A percentile compares a stretch with the other conserved stretches of the same genome.
These are phyloP conservation scores for Mimosa bimucronata DNA, from an alignment of 306 rosid genomes.

Conservation along the genomic window DNA sequence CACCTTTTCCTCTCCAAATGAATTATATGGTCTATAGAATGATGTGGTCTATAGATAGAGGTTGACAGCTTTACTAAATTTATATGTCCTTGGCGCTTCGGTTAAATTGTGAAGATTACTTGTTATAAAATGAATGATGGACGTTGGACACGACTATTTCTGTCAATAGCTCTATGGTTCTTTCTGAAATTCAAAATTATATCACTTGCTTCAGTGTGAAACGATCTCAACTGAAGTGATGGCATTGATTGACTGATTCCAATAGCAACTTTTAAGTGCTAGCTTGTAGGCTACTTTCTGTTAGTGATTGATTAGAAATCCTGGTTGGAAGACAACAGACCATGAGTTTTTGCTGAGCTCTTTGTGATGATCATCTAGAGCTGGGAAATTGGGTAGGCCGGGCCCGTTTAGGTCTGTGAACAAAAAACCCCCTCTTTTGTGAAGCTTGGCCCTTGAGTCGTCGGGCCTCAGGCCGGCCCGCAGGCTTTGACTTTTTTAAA, in stretches of 20 bases:
- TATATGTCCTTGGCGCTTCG: neutral
- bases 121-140: neutral
- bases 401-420: no score
- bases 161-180: neutral
- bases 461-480: no score
- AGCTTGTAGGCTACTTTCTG: neutral
- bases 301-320: neutral
- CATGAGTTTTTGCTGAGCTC: neutral
- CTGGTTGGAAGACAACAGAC: neutral
- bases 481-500: no score
- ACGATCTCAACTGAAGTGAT: neutral
- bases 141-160: neutral
- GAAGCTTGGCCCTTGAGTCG: no score
- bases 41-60: slow-evolving; percentile 10
- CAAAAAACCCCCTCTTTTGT: no score
- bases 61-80: neutral
- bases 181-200: neutral
- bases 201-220: neutral
- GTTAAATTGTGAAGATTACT: neutral
- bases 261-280: neutral
- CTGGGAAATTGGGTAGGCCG: no score
- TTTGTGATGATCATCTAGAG: neutral
- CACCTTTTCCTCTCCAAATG: slow-evolving; percentile 3
- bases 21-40: slow-evolving; percentile 29
- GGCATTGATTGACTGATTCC: neutral